Evolutionary conservation across 176 grass and related monocot genomes (phyloP), one percentile per base, ranked within the genome.

Genomic region (Phyllostachys edulis): DNA sequence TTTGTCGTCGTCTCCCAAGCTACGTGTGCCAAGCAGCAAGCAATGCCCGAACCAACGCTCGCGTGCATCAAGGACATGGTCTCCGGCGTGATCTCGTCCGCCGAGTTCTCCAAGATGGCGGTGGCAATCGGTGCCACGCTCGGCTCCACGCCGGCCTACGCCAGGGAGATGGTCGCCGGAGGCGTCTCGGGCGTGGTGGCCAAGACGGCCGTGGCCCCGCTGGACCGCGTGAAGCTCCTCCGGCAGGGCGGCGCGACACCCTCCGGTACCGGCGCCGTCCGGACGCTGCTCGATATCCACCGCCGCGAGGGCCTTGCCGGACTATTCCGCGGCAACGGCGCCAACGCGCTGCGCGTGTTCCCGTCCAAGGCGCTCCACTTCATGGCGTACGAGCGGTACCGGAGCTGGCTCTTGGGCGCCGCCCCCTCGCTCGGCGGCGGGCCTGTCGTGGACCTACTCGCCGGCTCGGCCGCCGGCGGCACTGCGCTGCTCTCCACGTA

Each of bases 221-320:
- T 94, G 67, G 83, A 86, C 44, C 89, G 89, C 52, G 75, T 91
- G 52, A 94, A 91, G 70, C 90, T 94, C 73, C 80, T 94, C 26
- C 76, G 80, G 37, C 89, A 90, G 49, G 76, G 8, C 20, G 64
- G 64, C 20, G 78, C 16, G 5, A 26, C 18, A 0, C 76, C 41
- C 44, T 9, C 46, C 1, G 42, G 61, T 7, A 44, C 4, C 18
- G 9, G 44, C 62, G 45, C 63, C 2, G 16, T 66, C 62, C 62
- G 18, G 18, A 80, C 39, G 44, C 42, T 80, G 27, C 27, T 49
- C 27, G 44, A 32, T 10, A 80, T 80, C 62, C 46, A 50, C 62
- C 62, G 62, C 27, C 62, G 44, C 4, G 77, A 80, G 27, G 77
- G 77, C 2, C 1, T 37, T 17, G 18, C 5, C 42, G 77, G 62